Evolutionary conservation across 352 stramenopile species (phyloP), one percentile per base, ranked within the genome.

Genomic region (Discostella stelligera): DNA sequence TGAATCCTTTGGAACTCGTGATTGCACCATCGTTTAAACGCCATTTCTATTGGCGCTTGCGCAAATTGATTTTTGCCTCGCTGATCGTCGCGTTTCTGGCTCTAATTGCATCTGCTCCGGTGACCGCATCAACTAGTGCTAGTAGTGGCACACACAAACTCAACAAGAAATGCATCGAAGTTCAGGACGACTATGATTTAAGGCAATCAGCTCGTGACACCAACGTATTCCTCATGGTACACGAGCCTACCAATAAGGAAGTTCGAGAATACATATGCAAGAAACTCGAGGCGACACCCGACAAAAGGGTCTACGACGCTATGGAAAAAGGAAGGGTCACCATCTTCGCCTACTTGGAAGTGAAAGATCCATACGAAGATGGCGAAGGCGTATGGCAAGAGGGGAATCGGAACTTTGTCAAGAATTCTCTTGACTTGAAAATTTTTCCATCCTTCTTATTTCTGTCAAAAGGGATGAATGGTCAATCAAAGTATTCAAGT

Each of bases 221-320:
- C 39, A 79, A 79, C 30, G 76, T 83, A n/a, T 61, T 83, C 50
- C 55, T 83, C 64, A 65, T 83, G 37, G 44, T 83, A 0, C 65
- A 76, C 27, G 63, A 79, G 8, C 32, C 16, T 0, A 50, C 49
- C 18, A 49, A 75, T 25, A 69, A 25, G 16, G 23, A 44, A 41
- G 59, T 52, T 14, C 54, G 53, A 14, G 52, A 76, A 23, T 20
- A 76, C 30, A 69, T 83, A 52, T 83, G 76, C 41, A 65, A 56
- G 21, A 83, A 76, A 27, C 32, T 83, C 14, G 61, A 65, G 46
- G 54, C 25, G 13, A 82, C 74, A 7, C 74, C 74, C 37, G 25
- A 59, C 16, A 64, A 77, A 13, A 50, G 55, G 30, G 49, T 55
- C 10, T 11, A n/a, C 4, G 49, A 67, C 4, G 52, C 27, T 3